Conservation (phyloP, 192 early-diverging fungal species). For the Linnemannia schmuckeri region DNA sequence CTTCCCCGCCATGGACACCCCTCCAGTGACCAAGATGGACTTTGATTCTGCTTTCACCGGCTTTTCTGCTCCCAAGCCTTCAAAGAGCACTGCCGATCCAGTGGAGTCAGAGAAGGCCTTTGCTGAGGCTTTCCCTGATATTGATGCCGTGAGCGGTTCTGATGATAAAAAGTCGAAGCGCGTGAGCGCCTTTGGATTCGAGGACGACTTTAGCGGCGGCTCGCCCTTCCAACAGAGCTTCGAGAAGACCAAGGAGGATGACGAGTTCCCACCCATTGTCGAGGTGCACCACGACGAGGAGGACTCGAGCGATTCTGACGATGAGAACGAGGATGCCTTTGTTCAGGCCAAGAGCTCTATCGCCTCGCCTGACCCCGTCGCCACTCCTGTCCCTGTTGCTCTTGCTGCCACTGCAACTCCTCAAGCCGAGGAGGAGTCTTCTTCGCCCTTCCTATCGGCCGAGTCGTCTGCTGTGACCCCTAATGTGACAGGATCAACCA, state of each 20-base stretch:
- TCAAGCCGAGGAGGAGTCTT: neutral
- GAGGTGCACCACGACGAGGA: constrained; percentile 34
- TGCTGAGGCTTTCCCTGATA: constrained; percentile 46
- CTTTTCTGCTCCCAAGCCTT: constrained; percentile 19
- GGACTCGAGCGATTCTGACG: constrained; percentile 37
- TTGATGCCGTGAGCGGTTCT: constrained; percentile 22
- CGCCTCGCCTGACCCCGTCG: constrained; percentile 9
- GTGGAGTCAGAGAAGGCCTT: constrained; percentile 41
- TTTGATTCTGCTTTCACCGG: constrained; percentile 50
- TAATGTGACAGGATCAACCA: neutral
- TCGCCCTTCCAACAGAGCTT: constrained; percentile 15
- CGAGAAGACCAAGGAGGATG: constrained; percentile 27
- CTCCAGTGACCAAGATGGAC: constrained; percentile 49
- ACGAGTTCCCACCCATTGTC: constrained; percentile 55
- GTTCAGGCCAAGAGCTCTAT: constrained; percentile 46
- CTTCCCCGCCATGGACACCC: constrained; percentile 47
- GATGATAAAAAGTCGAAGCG: constrained; percentile 35
- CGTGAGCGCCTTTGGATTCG: constrained; percentile 53
- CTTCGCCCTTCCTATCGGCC: neutral
- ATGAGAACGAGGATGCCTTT: constrained; percentile 39
- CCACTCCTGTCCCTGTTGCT: neutral
- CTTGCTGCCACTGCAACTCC: neutral
- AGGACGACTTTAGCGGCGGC: constrained; percentile 37
- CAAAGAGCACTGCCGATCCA: constrained; percentile 7
- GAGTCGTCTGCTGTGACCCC: neutral